A percentile compares a stretch with the other conserved stretches of the same genome.
Conservation (phyloP, 148 eudicot genomes). For the Agrostemma githago region DNA sequence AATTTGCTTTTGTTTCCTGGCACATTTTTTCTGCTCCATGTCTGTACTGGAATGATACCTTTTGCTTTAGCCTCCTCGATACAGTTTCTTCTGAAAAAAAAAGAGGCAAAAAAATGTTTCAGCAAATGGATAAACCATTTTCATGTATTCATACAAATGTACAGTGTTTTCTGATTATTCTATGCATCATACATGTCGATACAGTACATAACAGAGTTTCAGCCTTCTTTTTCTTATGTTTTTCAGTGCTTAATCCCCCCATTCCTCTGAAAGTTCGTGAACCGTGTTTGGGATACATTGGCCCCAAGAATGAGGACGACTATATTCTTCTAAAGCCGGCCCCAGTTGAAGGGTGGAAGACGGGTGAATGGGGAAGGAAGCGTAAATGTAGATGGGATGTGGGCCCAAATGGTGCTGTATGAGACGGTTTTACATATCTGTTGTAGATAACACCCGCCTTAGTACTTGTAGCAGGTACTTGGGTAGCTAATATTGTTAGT, state of each 20-base stretch:
- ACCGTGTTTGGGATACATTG: conserved; percentile 29
- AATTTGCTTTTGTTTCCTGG: conserved; percentile 4
- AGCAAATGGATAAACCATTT: no score
- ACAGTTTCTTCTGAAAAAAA: background rate
- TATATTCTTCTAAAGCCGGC: conserved; percentile 22
- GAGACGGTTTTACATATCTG: background rate
- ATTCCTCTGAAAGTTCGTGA: conserved; percentile 10
- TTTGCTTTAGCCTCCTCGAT: background rate
- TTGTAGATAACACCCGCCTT: conserved; percentile 19
- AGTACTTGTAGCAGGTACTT: background rate
- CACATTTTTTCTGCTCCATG: conserved; percentile 5
- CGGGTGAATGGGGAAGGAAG: conserved; percentile 18
- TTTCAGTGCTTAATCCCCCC: conserved; percentile 16
- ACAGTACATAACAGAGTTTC: no score
- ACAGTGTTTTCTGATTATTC: no score
- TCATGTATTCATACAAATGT: no score
- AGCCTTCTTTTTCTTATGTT: background rate
- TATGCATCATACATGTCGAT: no score
- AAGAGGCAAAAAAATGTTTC: no score
- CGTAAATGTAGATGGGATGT: conserved; percentile 30
- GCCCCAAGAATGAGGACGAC: conserved; percentile 16
- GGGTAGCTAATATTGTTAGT: no score
- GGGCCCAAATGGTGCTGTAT: conserved; percentile 8
- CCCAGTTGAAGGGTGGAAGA: conserved; percentile 16
- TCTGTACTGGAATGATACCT: conserved; percentile 1